These are phyloP conservation scores for Aspergillus heteromorphus DNA, from an alignment of 495 filamentous ascomycete species.

Conservation along the genomic window DNA sequence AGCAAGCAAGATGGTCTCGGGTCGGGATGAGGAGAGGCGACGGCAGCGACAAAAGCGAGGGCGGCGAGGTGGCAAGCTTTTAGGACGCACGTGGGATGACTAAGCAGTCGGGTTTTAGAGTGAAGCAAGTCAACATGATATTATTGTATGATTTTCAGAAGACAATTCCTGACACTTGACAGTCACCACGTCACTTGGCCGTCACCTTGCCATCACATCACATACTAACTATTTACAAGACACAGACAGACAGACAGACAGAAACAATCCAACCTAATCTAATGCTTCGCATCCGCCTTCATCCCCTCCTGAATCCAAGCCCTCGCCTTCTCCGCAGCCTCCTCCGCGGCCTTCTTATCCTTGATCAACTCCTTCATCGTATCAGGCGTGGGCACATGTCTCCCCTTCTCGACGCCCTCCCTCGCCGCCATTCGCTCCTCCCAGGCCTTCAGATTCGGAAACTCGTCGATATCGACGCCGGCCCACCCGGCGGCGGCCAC, in stretches of 20 bases:
- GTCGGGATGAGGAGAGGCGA: background rate
- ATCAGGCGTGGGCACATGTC: conserved; percentile 67
- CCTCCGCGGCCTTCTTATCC: conserved; percentile 50
- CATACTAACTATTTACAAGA: background rate
- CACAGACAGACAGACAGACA: too few species aligned
- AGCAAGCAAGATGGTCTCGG: background rate
- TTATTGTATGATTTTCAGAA: too few species aligned
- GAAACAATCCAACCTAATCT: too few species aligned
- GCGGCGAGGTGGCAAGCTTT: conserved; percentile 15
- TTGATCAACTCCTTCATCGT: conserved; percentile 55
- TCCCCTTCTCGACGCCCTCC: conserved; percentile 68
- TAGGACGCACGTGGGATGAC: conserved; percentile 15
- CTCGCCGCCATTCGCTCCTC: conserved; percentile 60
- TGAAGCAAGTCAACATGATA: too few species aligned
- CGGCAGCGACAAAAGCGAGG: too few species aligned
- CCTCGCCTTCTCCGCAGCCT: conserved; percentile 39
- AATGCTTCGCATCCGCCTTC: conserved; percentile 50
- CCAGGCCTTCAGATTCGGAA: conserved; percentile 74
- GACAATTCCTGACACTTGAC: too few species aligned
- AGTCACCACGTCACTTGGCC: too few species aligned
- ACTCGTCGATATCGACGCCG: conserved; percentile 70
- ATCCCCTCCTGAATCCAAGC: conserved; percentile 62
- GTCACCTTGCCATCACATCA: too few species aligned
- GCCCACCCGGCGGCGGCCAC: conserved; percentile 59
- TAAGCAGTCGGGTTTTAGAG: too few species aligned